Base-by-base conservation (phyloP, 1,284 basidiomycete genomes). In the Austroboletus rostrupii region DNA sequence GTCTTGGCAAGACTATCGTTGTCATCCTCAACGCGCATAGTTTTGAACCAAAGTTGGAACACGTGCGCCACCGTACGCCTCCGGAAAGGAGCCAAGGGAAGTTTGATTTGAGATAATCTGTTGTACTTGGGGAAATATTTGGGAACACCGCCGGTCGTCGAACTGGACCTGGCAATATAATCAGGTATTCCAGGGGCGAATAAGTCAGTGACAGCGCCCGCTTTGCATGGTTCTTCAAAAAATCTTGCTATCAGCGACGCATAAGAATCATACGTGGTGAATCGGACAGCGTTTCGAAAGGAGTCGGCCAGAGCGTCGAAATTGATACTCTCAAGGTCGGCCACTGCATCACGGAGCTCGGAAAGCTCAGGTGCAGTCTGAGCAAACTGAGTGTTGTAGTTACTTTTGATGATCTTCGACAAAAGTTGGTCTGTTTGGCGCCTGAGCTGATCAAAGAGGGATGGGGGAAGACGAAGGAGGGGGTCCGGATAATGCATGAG, bases 261-360 rank as follows among this genome's bases (percentile, higher is more conserved):
- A 37, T 57, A 57, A 13, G 55, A 28, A 9, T 50, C 44, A 45
- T 57, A 57, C 13, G 35, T 38, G 2, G 55, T 52, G n/a, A 57
- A 39, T 1, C 47, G 49, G 16, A 38, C 19, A 6, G 19, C 19
- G 12, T 38, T 20, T 13, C 36, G n/a, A 38, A 38, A 38, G 11
- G 12, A 57, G 5, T 48, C 7, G 40, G 38, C 11, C 43, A 21
- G 29, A 48, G 43, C 10, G 13, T 28, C n/a, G n/a, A 42, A 17
- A 7, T 48, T 31, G 9, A 29, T 41, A 4, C 35, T 20, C n/a
- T 28, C 14, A 6, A 33, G 26, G 32, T 11, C 14, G 14, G 40
- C 23, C 1, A 31, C 37, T 19, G 12, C 44, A 31, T 33, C 26
- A 11, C 44, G 55, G 33, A 56, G 52, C 1, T 20, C 45, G 2